These are phyloP conservation scores for Phialemoniopsis sp. DNA, from an alignment of 2,329 filamentous ascomycete species.

Conservation along the genomic window DNA sequence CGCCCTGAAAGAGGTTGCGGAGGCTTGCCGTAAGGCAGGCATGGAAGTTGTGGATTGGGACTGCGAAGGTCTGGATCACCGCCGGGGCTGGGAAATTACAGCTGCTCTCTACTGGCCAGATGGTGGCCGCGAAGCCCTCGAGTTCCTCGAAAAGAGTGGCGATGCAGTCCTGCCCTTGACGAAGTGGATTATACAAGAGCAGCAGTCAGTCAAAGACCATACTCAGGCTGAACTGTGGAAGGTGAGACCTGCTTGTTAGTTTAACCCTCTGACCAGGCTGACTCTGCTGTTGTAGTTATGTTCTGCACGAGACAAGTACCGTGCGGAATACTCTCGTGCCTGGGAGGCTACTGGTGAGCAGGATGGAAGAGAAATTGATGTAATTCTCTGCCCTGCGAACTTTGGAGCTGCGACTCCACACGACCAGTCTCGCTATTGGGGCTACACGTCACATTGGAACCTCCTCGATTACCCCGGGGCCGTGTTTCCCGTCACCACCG, in stretches of 20 bases:
- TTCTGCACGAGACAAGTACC: slow-evolving; percentile 12
- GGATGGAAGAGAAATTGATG: slow-evolving; percentile 29
- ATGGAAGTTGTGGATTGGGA: slow-evolving; percentile 12
- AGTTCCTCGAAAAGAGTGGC: slow-evolving; percentile 35
- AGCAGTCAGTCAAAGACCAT: slow-evolving; percentile 31
- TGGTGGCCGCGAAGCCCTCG: slow-evolving; percentile 36
- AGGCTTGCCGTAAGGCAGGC: slow-evolving; percentile 17
- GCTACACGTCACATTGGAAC: slow-evolving; percentile 66
- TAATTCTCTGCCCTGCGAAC: slow-evolving; percentile 45
- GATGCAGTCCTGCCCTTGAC: slow-evolving; percentile 47
- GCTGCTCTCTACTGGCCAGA: slow-evolving; percentile 43
- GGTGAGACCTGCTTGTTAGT: too few relatives aligned
- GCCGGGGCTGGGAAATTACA: slow-evolving; percentile 14
- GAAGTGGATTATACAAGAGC: slow-evolving; percentile 42
- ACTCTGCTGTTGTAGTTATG: too few relatives aligned
- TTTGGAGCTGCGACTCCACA: slow-evolving; percentile 43
- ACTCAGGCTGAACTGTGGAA: slow-evolving; percentile 34
- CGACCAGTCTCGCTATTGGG: slow-evolving; percentile 49
- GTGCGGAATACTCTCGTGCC: slow-evolving; percentile 7
- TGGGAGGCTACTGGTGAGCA: slow-evolving; percentile 10
- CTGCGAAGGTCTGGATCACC: slow-evolving; percentile 6
- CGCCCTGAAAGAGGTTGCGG: slow-evolving; percentile 42
- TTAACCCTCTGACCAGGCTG: too few relatives aligned
- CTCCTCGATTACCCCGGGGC: slow-evolving; percentile 61
- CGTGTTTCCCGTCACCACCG: slow-evolving; percentile 53